These are phyloP conservation scores for Nannochloropsis granulata DNA, from an alignment of 108 stramenopile genomes.

Conservation along the genomic window DNA sequence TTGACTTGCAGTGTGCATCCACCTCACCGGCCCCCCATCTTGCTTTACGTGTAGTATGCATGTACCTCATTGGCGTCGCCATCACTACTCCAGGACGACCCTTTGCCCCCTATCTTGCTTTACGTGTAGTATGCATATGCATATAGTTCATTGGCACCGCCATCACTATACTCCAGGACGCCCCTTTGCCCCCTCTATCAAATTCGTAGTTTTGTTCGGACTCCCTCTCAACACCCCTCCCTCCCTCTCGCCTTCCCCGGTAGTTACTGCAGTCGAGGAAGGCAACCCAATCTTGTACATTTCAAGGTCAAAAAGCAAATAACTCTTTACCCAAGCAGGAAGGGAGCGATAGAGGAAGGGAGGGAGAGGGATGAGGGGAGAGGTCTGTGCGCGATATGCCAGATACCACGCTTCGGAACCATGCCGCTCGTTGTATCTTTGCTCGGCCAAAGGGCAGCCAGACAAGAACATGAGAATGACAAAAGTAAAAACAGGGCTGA, in stretches of 20 bases:
- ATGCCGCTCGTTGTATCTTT: background rate
- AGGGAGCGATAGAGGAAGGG: background rate
- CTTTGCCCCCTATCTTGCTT: too few species aligned
- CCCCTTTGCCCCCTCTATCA: background rate
- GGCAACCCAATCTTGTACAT: background rate
- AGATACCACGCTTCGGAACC: background rate
- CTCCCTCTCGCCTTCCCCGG: background rate
- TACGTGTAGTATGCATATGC: too few species aligned
- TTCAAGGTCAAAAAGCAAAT: background rate
- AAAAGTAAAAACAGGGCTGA: background rate
- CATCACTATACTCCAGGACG: too few species aligned
- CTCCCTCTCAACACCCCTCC: background rate
- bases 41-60: too few species aligned
- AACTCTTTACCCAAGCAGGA: background rate
- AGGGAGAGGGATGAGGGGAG: background rate
- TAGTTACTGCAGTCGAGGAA: too few species aligned
- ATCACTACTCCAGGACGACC: too few species aligned
- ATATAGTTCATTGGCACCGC: too few species aligned
- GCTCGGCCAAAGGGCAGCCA: background rate
- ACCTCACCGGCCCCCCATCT: too few species aligned
- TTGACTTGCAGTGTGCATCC: too few species aligned
- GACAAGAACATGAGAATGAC: background rate
- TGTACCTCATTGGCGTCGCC: too few species aligned
- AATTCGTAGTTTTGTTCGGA: background rate
- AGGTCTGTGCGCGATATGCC: background rate